These are phyloP conservation scores for Striga hermonthica DNA, from an alignment of 305 asterid species.

Conservation along the genomic window DNA sequence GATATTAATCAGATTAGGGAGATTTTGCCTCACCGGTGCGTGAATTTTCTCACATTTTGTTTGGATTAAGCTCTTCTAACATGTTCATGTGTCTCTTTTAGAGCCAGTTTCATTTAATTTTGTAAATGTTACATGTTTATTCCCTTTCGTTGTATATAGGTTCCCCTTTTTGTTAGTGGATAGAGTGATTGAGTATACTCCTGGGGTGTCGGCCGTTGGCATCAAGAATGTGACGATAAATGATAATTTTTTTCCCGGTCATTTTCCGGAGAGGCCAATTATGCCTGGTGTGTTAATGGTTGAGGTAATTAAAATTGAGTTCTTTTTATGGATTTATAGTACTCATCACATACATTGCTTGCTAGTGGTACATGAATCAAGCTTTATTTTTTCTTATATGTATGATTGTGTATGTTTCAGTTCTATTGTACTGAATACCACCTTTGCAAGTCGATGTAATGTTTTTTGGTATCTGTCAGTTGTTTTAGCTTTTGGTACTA, in stretches of 20 bases:
- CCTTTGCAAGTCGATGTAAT: not conserved
- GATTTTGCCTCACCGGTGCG: conserved; percentile 75
- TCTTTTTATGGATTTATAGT: conserved; percentile 8
- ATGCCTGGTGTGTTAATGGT: conserved; percentile 85
- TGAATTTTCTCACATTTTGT: not conserved
- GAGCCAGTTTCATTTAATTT: not conserved
- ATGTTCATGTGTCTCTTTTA: no score
- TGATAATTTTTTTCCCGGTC: conserved; percentile 72
- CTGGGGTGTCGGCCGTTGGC: conserved; percentile 74
- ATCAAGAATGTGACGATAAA: conserved; percentile 77
- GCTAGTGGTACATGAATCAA: no score
- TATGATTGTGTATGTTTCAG: not conserved
- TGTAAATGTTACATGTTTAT: not conserved
- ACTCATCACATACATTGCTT: not conserved
- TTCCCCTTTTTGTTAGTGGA: conserved; percentile 71
- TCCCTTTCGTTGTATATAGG: conserved; percentile 32
- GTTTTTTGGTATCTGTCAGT: conserved; percentile 9
- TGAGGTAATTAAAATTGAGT: conserved; percentile 44
- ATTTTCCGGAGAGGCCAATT: conserved; percentile 75
- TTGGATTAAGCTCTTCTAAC: not conserved
- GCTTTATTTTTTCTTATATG: not conserved
- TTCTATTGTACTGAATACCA: conserved; percentile 5
- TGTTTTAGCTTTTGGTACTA: conserved; percentile 6
- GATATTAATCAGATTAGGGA: conserved; percentile 87
- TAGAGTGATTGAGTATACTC: conserved; percentile 65